Evolutionary conservation across 352 stramenopile genomes (phyloP).

Genomic region (Plasmopara halstedii): DNA sequence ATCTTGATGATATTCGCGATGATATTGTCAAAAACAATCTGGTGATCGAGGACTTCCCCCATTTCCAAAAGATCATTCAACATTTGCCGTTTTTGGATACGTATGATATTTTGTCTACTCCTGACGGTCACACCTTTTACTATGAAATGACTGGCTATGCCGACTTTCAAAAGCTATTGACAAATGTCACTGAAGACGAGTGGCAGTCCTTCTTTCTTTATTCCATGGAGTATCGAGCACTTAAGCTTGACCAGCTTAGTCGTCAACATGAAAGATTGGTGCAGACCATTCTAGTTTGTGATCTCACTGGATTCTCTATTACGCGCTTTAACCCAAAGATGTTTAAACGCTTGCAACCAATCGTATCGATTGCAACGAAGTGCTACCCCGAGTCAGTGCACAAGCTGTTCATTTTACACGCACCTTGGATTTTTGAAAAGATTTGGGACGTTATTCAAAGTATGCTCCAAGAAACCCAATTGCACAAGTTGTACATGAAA

Average conservation of each 20-base stretch:
- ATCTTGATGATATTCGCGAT: constrained; percentile 51
- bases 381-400: constrained; percentile 61
- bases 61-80: constrained; percentile 60
- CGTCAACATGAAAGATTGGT: constrained; percentile 47
- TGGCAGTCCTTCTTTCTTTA: constrained; percentile 64
- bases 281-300: constrained; percentile 51
- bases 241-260: constrained; percentile 60
- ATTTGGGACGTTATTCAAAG: constrained; percentile 46
- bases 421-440: constrained; percentile 69
- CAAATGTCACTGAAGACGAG: constrained; percentile 56
- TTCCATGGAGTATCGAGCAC: constrained; percentile 62
- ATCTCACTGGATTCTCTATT: constrained; percentile 62
- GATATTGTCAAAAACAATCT: constrained; percentile 46
- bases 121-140: constrained; percentile 42
- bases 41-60: constrained; percentile 43
- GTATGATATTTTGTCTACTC: constrained; percentile 44
- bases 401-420: constrained; percentile 50
- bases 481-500: constrained; percentile 57
- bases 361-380: constrained; percentile 40
- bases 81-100: constrained; percentile 54
- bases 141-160: constrained; percentile 69
- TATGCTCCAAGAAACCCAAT: constrained; percentile 56
- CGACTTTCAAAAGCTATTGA: constrained; percentile 49
- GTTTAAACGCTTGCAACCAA: constrained; percentile 34
- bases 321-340: constrained; percentile 46